phyloP scores from a whole-genome alignment of 106 monocot genomes.

The Gastrodia elata region DNA sequence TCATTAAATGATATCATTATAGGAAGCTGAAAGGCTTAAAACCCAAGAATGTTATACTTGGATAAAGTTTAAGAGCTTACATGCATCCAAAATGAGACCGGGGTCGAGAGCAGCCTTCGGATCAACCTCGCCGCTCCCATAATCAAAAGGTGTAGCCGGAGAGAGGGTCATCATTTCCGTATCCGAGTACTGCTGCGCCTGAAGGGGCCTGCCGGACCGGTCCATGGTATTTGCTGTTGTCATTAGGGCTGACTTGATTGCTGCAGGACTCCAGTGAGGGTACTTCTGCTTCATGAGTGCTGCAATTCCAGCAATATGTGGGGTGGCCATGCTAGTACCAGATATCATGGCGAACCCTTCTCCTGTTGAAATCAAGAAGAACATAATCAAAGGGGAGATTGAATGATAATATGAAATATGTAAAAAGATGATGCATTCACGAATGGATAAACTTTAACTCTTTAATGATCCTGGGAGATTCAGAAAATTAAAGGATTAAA shows the following conservation, averaged over 20 bases:
- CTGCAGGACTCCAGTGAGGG: conserved; percentile 77
- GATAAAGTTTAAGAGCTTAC: conserved; percentile 32
- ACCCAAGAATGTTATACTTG: no score
- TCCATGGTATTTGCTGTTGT: conserved; percentile 77
- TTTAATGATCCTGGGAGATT: neutral
- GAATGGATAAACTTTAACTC: neutral
- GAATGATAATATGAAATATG: neutral
- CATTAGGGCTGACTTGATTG: conserved; percentile 95
- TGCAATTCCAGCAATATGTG: conserved; percentile 92
- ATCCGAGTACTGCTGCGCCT: conserved; percentile 70
- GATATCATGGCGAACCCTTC: conserved; percentile 94
- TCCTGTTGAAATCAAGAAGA: conserved; percentile 32
- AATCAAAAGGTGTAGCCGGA: conserved; percentile 86
- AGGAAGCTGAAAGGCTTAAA: no score
- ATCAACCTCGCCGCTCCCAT: conserved; percentile 83
- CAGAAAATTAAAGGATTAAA: no score
- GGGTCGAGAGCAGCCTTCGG: conserved; percentile 86
- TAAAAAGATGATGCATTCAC: neutral
- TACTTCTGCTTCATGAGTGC: conserved; percentile 82
- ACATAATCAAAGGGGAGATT: neutral
- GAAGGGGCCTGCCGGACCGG: conserved; percentile 50
- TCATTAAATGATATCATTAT: no score
- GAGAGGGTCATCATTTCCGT: conserved; percentile 41
- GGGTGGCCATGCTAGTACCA: conserved; percentile 98
- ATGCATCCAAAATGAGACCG: conserved; percentile 82